Evolutionary conservation across 805 yeast genomes (phyloP).

Genomic region (Torulaspora franciscae): DNA sequence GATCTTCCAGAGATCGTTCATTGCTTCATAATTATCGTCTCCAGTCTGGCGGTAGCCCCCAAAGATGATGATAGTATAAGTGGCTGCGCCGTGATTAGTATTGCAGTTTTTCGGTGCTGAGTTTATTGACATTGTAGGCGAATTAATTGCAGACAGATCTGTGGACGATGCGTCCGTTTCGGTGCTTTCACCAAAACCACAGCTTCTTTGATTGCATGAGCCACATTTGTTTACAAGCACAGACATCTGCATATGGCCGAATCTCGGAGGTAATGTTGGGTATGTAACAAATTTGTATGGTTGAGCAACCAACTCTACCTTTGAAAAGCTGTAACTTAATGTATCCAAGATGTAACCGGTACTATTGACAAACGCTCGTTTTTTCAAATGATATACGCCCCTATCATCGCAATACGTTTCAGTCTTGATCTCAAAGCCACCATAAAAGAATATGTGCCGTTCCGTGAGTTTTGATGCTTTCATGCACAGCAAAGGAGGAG

Average conservation of each 20-base stretch:
- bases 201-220: conserved; percentile 5
- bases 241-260: conserved; percentile 39
- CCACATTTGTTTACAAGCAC: conserved; percentile 3
- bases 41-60: conserved; percentile 45
- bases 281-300: conserved; percentile 30
- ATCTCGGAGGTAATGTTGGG: conserved; percentile 37
- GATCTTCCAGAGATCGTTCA: conserved; percentile 41
- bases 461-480: conserved; percentile 47
- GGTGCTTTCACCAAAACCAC: conserved; percentile 4
- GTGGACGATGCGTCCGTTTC: conserved; percentile 5
- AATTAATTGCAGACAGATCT: background rate
- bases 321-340: conserved; percentile 44
- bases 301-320: conserved; percentile 39
- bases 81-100: conserved; percentile 13
- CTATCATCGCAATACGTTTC: conserved; percentile 27
- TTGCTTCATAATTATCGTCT: conserved; percentile 34
- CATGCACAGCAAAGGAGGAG: conserved; percentile 50
- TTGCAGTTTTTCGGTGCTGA: conserved; percentile 1
- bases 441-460: conserved; percentile 58
- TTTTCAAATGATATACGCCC: conserved; percentile 39
- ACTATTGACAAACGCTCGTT: conserved; percentile 46
- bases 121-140: conserved; percentile 8
- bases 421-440: conserved; percentile 54
- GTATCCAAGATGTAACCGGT: conserved; percentile 58
- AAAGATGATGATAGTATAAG: conserved; percentile 36